A percentile compares a stretch with the other conserved stretches of the same genome.
Conservation (phyloP, 306 rosid species). For the Vigna reflexopilosa region DNA sequence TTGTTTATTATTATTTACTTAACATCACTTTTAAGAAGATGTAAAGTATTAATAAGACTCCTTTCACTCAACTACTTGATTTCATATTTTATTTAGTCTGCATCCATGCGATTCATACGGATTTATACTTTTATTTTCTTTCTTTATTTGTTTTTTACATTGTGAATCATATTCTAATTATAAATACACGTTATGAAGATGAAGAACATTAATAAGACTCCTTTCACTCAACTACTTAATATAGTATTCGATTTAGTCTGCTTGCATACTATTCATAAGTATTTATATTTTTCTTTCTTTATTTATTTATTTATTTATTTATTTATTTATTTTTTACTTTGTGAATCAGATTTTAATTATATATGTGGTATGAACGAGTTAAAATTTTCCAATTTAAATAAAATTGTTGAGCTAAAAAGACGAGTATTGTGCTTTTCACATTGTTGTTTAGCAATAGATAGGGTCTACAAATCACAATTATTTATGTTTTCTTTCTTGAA, state of each 20-base stretch:
- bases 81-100: background rate
- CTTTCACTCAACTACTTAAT: background rate
- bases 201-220: background rate
- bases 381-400: background rate
- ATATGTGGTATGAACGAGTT: background rate
- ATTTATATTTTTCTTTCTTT: background rate
- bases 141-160: background rate
- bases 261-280: constrained; percentile 9
- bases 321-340: background rate
- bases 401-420: background rate
- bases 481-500: background rate
- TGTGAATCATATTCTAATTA: background rate
- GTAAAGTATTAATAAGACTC: background rate
- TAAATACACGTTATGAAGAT: too few species aligned
- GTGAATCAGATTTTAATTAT: background rate
- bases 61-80: background rate
- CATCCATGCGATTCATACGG: constrained; percentile 16
- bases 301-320: background rate
- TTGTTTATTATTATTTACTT: background rate
- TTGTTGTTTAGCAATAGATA: constrained; percentile 1
- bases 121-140: background rate
- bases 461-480: constrained; percentile 11
- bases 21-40: background rate
- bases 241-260: background rate
- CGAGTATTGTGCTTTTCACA: background rate